Evolutionary conservation across 2,329 filamentous ascomycete genomes (phyloP), one percentile per base, ranked within the genome.

Genomic region (Pseudogymnoascus sp.): DNA sequence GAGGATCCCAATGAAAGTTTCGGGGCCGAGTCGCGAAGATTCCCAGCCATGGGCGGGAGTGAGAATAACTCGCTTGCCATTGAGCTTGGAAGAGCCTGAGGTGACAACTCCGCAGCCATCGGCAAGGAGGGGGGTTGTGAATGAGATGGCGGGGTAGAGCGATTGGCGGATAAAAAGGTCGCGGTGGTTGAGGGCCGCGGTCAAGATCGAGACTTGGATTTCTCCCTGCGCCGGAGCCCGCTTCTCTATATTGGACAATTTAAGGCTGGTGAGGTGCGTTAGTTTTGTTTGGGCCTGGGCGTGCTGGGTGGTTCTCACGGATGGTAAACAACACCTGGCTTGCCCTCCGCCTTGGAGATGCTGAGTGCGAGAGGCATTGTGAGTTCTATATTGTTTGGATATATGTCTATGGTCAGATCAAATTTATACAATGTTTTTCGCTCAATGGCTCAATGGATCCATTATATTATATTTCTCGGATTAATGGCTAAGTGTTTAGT

Each of bases 111-210:
- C 93, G 69, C 84, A 87, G 67, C 91, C 93, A 73, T 98, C 93
- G 65, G 92, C 86, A 26, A 96, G 83, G 43, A 98, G 78, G 0
- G 93, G 91, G 5, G 87, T 81, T 65, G 84, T 82, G 75, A 96
- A 96, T 11, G 89, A 88, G 61, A 91, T 89, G 69, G 85, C 89
- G 0, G 93, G 93, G 79, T 98, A 98, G 41, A 96, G 85, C 72
- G 93, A 89, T 75, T 95, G 92, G 62, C 93, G 90, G 76, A 96
- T 89, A 79, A 97, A 98, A 69, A 96, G 85, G 75, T 98, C 95
- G 70, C 93, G 89, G 79, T 98, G 95, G 79, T 98, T 98, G 60
- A 98, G 86, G 12, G 93, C 89, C 1, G 88, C 90, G 61, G 92
- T 90, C 37, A 84, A 83, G 72, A 98, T 80, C 71, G 85, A 86